phyloP scores from a whole-genome alignment of 1,284 basidiomycete species.

The Ganoderma lingzhi region DNA sequence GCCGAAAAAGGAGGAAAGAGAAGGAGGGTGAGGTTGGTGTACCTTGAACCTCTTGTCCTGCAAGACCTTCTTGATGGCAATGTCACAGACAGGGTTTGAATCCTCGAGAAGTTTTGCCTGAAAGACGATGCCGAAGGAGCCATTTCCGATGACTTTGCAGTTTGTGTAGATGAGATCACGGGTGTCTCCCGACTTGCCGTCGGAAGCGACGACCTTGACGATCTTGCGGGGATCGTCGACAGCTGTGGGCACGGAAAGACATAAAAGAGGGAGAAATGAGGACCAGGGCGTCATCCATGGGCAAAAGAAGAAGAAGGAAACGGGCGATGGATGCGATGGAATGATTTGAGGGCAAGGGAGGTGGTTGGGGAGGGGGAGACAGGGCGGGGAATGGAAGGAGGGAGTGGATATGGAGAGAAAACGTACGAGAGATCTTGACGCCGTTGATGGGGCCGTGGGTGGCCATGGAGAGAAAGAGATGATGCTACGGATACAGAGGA shows the following conservation, averaged over 20 bases:
- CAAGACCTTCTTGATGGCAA: slow-evolving; percentile 99
- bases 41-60: slow-evolving; percentile 99
- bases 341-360: slow-evolving; percentile 19
- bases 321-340: slow-evolving; percentile 36
- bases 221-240: slow-evolving; percentile 96
- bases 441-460: slow-evolving; percentile 89
- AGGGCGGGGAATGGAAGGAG: slow-evolving; percentile 38
- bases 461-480: slow-evolving; percentile 58
- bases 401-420: slow-evolving; percentile 24
- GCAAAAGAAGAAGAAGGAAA: slow-evolving; percentile 31
- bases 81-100: slow-evolving; percentile 78
- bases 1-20: slow-evolving; percentile 5
- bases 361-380: slow-evolving; percentile 11
- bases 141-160: slow-evolving; percentile 99
- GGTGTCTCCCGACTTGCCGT: slow-evolving; percentile 93
- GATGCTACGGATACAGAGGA: slow-evolving; percentile 43
- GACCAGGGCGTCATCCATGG: slow-evolving; percentile 30
- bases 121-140: slow-evolving; percentile 98
- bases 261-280: slow-evolving; percentile 17
- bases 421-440: slow-evolving; percentile 90
- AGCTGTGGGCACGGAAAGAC: slow-evolving; percentile 51
- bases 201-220: slow-evolving; percentile 93
- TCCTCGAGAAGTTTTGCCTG: slow-evolving; percentile 79
- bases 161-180: slow-evolving; percentile 94
- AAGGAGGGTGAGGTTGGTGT: slow-evolving; percentile 38